phyloP scores from a whole-genome alignment of 106 monocot genomes.

The Acorus calamus region DNA sequence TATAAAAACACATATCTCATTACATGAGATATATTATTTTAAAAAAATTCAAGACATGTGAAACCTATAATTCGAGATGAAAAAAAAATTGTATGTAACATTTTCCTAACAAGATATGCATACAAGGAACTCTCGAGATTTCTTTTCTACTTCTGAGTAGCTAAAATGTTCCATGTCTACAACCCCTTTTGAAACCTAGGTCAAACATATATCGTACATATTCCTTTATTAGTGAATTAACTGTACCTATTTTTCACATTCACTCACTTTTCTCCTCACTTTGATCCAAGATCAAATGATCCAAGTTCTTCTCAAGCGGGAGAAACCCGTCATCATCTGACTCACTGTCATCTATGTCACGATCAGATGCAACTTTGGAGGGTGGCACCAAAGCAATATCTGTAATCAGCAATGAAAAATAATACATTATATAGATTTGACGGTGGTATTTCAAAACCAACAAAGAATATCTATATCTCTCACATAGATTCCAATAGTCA shows the following conservation, averaged over 20 bases:
- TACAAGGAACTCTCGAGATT: no score
- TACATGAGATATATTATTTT: no score
- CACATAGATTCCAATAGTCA: background rate
- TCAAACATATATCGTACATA: no score
- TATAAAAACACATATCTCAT: no score
- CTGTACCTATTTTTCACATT: background rate
- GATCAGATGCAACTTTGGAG: constrained; percentile 24
- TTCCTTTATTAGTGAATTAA: no score
- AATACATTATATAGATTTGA: background rate
- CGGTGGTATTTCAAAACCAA: background rate
- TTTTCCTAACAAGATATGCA: no score
- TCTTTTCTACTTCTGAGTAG: no score
- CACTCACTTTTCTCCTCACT: constrained; percentile 33
- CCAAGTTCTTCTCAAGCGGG: constrained; percentile 74
- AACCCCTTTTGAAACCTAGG: no score
- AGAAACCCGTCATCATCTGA: constrained; percentile 63
- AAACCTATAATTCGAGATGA: no score
- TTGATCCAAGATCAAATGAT: constrained; percentile 46
- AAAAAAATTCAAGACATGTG: no score
- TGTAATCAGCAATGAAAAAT: constrained; percentile 7
- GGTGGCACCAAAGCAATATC: constrained; percentile 4
- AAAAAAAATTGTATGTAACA: no score
- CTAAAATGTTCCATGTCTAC: no score
- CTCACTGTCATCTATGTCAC: constrained; percentile 19
- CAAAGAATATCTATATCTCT: background rate